phyloP scores from a whole-genome alignment of 2,329 filamentous ascomycete species.

The Paracorniculantispora psalliotae region DNA sequence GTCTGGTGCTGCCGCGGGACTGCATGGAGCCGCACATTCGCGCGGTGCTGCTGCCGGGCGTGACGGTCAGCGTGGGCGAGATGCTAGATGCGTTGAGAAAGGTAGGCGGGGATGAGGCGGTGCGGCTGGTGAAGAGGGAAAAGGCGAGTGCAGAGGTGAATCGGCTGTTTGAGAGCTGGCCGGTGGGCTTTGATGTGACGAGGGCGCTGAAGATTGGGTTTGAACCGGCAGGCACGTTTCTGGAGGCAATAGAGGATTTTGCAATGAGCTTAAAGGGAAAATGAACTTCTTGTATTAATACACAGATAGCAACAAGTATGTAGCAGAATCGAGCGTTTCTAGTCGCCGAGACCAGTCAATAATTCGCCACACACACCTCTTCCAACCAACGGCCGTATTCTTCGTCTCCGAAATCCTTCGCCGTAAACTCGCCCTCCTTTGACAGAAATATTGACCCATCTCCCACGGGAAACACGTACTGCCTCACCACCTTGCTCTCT shows the following conservation, averaged over 20 bases:
- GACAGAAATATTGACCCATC: too few relatives aligned
- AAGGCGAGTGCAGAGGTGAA: constrained; percentile 41
- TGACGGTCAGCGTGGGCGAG: constrained; percentile 47
- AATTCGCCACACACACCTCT: too few relatives aligned
- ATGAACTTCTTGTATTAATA: too few relatives aligned
- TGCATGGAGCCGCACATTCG: constrained; percentile 22
- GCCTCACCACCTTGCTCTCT: too few relatives aligned
- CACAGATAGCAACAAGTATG: too few relatives aligned
- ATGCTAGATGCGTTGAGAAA: constrained; percentile 46
- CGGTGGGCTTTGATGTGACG: constrained; percentile 44
- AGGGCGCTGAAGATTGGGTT: constrained; percentile 51
- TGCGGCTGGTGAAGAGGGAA: constrained; percentile 39
- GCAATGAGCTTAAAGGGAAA: constrained; percentile 1
- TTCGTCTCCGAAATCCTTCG: too few relatives aligned
- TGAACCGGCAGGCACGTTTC: constrained; percentile 36
- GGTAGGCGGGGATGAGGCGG: constrained; percentile 42
- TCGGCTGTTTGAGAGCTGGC: constrained; percentile 50
- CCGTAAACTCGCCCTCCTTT: too few relatives aligned
- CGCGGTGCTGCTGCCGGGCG: constrained; percentile 47
- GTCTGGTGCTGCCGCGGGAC: constrained; percentile 22
- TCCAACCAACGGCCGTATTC: too few relatives aligned
- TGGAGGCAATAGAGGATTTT: constrained; percentile 29
- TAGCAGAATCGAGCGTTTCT: too few relatives aligned
- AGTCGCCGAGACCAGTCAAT: too few relatives aligned
- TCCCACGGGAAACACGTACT: too few relatives aligned